Base-by-base conservation (phyloP, 2,329 filamentous ascomycete species). In the Colletotrichum coccodes region DNA sequence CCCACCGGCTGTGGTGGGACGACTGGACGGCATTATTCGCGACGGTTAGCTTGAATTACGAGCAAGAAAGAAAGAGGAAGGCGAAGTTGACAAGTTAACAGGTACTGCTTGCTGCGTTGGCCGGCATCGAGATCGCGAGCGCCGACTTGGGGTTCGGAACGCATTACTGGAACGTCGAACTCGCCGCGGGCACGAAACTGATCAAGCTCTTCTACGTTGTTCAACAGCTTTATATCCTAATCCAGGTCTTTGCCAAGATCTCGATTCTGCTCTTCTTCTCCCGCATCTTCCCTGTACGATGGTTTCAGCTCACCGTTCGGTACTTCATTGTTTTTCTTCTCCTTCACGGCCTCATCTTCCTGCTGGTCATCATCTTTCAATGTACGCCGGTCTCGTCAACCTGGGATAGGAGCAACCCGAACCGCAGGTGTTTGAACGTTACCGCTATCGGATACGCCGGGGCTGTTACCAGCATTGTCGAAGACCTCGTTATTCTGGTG, bases 391-490 rank as follows among this genome's bases (percentile, higher is more conserved):
- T 73, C 2, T 54, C 68, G 6, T 70, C 71, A 1, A 34, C 61
- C 2, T 74, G 73, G 73, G 68, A 73, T 14, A 63, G 64, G 16
- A 65, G 59, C 47, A 56, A 65, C n/a, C 12, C 58, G 14, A n/a
- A 44, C 6, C 56, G 73, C 6, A 79, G 79, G 38, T 92, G 90
- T 75, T 88, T 85, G 54, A 86, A 91, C 74, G 88, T 90, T 44
- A 82, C 90, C 62, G 90, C 88, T 1, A 82, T 92, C 40, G 90
- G 91, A 72, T 87, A 91, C 11, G 88, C 89, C 6, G 91, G 89
- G 1, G 88, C 90, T 1, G 90, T 89, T 0, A 83, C 92, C 60
- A 92, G 92, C 78, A 90, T 92, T 71, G 87, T 90, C 61, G 91
- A 90, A 21, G 91, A 92, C 71, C 78, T 92, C 38, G 86, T 88